Evolutionary conservation across 768 basidiomycete species (phyloP), one percentile per base, ranked within the genome.

Genomic region (Fistulinella prunicolor): DNA sequence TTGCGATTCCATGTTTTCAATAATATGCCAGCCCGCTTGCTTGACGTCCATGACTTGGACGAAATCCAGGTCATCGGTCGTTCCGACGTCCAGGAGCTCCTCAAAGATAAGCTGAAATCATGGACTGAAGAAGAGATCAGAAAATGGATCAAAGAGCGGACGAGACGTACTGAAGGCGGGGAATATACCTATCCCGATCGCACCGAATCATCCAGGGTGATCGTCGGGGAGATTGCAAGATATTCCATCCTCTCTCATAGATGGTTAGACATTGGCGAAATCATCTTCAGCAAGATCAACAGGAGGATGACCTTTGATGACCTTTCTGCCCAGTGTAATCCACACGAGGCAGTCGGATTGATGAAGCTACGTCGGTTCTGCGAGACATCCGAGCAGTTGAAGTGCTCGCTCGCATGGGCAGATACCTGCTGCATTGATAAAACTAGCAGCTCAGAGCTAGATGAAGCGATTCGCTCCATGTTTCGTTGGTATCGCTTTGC

Each of bases 401-500:
- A 12, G 9, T 34, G 32, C 32, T 34, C 32, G 12, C 12, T 34
- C 32, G 46, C 50, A 12, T 69, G 72, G 55, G 73, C 67, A 48
- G 66, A 72, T 19, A 70, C 57, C 32, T 67, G 64, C 29, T 71
- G 49, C 43, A 34, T 34, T n/a, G 16, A 50, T 29, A 49, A 44
- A 20, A 14, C 38, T 3, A 49, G 42, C 3, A 51, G 47, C 21
- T 47, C 50, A 0, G 50, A 51, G 30, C 50, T 51, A 24, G 50
- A 51, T 6, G 36, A 51, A 29, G 14, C 50, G 9, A 51, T 43
- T 20, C 49, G 49, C 17, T 50, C 49, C 38, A 50, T 50, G 49
- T 50, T 50, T 21, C 35, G 7, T 1, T 51, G 50, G 50, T 51
- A 51, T 32, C 50, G 26, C 20, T 6, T 34, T 29, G 43, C 51